A percentile compares a stretch with the other conserved stretches of the same genome.
Conservation (phyloP, 2,329 filamentous ascomycete genomes). For the Zymoseptoria ardabiliae region DNA sequence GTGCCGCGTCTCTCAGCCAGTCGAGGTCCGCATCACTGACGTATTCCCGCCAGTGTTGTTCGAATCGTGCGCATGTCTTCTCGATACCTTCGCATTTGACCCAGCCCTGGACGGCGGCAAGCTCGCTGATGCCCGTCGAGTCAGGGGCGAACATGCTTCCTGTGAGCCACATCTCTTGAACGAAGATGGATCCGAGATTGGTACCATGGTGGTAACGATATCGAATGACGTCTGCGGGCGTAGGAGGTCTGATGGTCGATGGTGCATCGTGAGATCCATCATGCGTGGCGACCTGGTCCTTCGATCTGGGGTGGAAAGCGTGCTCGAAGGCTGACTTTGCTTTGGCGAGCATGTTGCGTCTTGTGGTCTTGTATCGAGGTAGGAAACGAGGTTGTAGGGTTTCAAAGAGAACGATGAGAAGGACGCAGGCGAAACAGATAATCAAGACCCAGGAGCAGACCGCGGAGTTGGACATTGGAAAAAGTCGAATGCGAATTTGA, state of each 20-base stretch:
- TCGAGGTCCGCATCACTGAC: slow-evolving; percentile 45
- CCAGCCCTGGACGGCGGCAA: slow-evolving; percentile 45
- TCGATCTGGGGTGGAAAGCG: background rate
- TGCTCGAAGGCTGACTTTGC: slow-evolving; percentile 27
- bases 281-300: slow-evolving; percentile 2
- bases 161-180: slow-evolving; percentile 54
- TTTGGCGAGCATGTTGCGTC: slow-evolving; percentile 35
- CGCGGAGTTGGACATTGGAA: background rate
- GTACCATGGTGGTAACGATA: slow-evolving; percentile 55
- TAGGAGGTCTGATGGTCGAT: slow-evolving; percentile 32
- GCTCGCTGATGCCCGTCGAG: slow-evolving; percentile 41
- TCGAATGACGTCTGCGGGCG: slow-evolving; percentile 38
- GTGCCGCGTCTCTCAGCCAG: slow-evolving; percentile 46
- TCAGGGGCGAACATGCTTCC: slow-evolving; percentile 42
- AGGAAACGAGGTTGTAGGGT: slow-evolving; percentile 2
- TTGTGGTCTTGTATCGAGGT: slow-evolving; percentile 13
- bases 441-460: slow-evolving; percentile 15
- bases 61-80: slow-evolving; percentile 43
- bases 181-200: slow-evolving; percentile 53
- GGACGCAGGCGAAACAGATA: slow-evolving; percentile 15
- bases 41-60: slow-evolving; percentile 47
- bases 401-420: slow-evolving; percentile 11
- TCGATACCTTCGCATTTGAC: slow-evolving; percentile 43
- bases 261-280: slow-evolving; percentile 20
- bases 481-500: background rate